phyloP scores from a whole-genome alignment of 352 stramenopile genomes.

The Pythium monospermum region DNA sequence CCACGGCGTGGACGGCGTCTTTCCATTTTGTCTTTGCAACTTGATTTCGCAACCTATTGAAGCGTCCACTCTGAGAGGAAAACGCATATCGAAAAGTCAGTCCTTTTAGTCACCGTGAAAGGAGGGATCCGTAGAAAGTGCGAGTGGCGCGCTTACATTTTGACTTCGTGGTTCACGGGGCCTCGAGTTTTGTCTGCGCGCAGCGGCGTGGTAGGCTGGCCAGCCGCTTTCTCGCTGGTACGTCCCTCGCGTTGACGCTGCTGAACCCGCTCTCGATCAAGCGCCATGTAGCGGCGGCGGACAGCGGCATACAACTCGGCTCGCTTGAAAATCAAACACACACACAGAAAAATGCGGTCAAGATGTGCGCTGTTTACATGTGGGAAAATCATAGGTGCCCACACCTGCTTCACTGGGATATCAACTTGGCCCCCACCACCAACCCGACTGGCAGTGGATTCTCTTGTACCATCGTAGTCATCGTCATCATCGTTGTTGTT shows the following conservation, averaged over 20 bases:
- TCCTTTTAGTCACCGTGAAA: too few relatives aligned
- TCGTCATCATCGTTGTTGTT: slow-evolving; percentile 10
- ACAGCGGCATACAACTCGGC: slow-evolving; percentile 44
- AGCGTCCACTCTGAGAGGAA: slow-evolving; percentile 18
- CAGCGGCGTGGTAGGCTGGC: too few relatives aligned
- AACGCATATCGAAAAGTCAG: too few relatives aligned
- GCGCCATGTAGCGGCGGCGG: slow-evolving; percentile 55
- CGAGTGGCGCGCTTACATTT: too few relatives aligned
- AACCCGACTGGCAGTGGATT: background rate
- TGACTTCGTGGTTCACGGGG: too few relatives aligned
- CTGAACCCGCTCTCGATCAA: slow-evolving; percentile 30
- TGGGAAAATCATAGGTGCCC: too few relatives aligned
- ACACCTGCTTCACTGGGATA: too few relatives aligned
- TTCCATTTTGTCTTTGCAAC: slow-evolving; percentile 23
- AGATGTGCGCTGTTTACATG: too few relatives aligned
- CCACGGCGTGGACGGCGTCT: slow-evolving; percentile 45
- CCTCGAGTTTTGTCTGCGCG: too few relatives aligned
- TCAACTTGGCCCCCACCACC: too few relatives aligned
- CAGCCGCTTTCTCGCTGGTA: too few relatives aligned
- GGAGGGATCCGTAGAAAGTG: too few relatives aligned
- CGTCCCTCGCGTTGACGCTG: slow-evolving; percentile 12
- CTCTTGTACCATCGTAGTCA: background rate
- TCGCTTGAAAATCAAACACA: slow-evolving; percentile 16
- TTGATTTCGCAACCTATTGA: slow-evolving; percentile 1
- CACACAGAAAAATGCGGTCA: background rate